Evolutionary conservation across 2,329 filamentous ascomycete species (phyloP).

Genomic region (Ceratocystis cacaofunesta): DNA sequence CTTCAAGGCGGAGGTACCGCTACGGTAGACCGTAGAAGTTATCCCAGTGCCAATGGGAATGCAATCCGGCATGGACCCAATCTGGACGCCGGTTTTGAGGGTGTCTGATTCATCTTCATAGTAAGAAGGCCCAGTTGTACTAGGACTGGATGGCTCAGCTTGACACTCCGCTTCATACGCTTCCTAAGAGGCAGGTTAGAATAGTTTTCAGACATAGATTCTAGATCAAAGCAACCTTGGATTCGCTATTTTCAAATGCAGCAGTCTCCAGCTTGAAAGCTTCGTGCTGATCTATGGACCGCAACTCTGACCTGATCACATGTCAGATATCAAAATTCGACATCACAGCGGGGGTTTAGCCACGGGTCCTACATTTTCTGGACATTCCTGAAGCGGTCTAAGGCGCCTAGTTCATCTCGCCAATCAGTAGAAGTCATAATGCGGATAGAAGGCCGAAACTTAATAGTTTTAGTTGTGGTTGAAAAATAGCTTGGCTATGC

Average conservation of each 20-base stretch:
- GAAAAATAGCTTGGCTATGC: background rate
- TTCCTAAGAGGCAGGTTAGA: constrained; percentile 31
- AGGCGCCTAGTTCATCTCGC: constrained; percentile 11
- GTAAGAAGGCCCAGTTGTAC: background rate
- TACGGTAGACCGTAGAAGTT: constrained; percentile 72
- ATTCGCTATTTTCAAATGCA: constrained; percentile 31
- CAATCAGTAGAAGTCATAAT: constrained; percentile 1
- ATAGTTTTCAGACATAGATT: constrained; percentile 13
- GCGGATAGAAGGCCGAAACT: background rate
- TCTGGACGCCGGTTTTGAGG: constrained; percentile 27
- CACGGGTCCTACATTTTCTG: constrained; percentile 9
- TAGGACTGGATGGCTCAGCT: constrained; percentile 16
- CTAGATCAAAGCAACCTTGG: background rate
- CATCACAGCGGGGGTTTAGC: constrained; percentile 17
- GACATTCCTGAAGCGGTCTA: constrained; percentile 13
- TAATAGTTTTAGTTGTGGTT: background rate
- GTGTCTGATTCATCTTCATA: background rate
- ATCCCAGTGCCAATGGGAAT: constrained; percentile 49
- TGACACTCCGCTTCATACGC: constrained; percentile 38
- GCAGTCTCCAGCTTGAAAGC: constrained; percentile 54
- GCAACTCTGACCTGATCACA: constrained; percentile 17
- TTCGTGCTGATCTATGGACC: constrained; percentile 22
- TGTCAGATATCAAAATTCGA: constrained; percentile 1
- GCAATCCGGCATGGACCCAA: constrained; percentile 41
- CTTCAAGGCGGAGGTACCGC: constrained; percentile 55